Evolutionary conservation across 2,329 filamentous ascomycete species (phyloP).

Genomic region (Chaetomium strumarium): DNA sequence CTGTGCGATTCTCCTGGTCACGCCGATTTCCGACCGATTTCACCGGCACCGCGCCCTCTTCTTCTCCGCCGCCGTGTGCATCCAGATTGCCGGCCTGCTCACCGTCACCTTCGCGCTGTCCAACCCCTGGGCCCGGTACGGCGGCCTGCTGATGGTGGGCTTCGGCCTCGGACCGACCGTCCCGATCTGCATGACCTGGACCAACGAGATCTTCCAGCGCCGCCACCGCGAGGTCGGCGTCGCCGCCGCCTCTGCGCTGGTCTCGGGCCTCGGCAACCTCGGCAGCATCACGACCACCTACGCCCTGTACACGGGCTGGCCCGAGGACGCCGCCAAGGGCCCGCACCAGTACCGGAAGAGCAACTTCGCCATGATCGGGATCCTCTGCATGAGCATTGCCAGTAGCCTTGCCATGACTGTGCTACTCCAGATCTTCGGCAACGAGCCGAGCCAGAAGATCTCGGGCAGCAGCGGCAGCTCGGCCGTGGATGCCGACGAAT

Average conservation of each 20-base stretch:
- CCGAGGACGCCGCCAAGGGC: constrained; percentile 63
- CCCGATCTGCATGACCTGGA: constrained; percentile 92
- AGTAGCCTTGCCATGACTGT: constrained; percentile 64
- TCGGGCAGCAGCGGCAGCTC: constrained; percentile 31
- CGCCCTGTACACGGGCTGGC: constrained; percentile 83
- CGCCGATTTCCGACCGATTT: constrained; percentile 81
- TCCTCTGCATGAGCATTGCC: constrained; percentile 69
- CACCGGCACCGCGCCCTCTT: constrained; percentile 72
- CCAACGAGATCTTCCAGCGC: constrained; percentile 80
- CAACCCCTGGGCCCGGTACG: constrained; percentile 78
- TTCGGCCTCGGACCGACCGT: constrained; percentile 88
- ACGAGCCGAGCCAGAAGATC: constrained; percentile 45
- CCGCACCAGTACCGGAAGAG: constrained; percentile 71
- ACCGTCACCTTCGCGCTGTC: constrained; percentile 66
- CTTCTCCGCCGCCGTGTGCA: constrained; percentile 67
- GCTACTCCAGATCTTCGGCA: constrained; percentile 55
- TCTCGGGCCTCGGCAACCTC: constrained; percentile 80
- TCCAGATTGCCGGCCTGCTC: constrained; percentile 79
- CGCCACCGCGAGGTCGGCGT: constrained; percentile 89
- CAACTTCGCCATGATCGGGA: constrained; percentile 84
- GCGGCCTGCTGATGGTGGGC: constrained; percentile 81
- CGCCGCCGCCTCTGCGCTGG: constrained; percentile 75
- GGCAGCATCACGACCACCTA: constrained; percentile 85
- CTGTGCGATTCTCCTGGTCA: constrained; percentile 77
- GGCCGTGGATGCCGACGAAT: constrained; percentile 36